Evolutionary conservation across 176 grass and related monocot genomes (phyloP).

Genomic region (Carex pumila): DNA sequence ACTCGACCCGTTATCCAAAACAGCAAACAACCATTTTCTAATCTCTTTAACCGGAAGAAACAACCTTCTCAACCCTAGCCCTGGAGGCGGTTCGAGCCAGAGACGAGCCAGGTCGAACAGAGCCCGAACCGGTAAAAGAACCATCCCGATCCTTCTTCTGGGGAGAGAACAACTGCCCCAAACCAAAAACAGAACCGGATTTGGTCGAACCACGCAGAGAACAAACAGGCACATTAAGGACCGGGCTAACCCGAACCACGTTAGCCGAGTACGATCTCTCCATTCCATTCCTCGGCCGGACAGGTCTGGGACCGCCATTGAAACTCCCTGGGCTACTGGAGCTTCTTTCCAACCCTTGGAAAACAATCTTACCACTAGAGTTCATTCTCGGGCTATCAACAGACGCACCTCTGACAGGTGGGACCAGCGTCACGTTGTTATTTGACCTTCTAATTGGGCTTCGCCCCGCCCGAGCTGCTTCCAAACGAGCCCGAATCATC

Average conservation of each 20-base stretch:
- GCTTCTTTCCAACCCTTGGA: slow-evolving; percentile 85
- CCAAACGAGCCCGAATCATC: slow-evolving; percentile 31
- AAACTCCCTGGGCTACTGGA: slow-evolving; percentile 77
- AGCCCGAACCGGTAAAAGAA: background rate
- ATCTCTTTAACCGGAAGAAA: slow-evolving; percentile 25
- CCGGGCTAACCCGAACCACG: slow-evolving; percentile 62
- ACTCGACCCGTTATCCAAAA: background rate
- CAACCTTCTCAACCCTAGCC: slow-evolving; percentile 33
- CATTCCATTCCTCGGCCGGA: slow-evolving; percentile 47
- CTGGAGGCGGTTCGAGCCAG: slow-evolving; percentile 29
- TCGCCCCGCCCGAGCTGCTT: slow-evolving; percentile 12
- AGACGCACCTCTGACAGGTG: slow-evolving; percentile 25
- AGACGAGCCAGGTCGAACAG: slow-evolving; percentile 14
- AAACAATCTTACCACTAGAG: slow-evolving; percentile 81
- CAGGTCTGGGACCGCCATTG: slow-evolving; percentile 38
- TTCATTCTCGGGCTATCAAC: slow-evolving; percentile 84
- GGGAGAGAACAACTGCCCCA: slow-evolving; percentile 57
- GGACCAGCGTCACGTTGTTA: slow-evolving; percentile 5
- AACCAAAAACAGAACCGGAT: slow-evolving; percentile 48
- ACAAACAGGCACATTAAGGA: slow-evolving; percentile 84
- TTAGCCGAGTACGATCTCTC: slow-evolving; percentile 82
- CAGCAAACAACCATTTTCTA: background rate
- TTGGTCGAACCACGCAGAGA: slow-evolving; percentile 49
- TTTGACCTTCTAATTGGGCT: slow-evolving; percentile 14
- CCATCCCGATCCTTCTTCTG: slow-evolving; percentile 49